Evolutionary conservation across 805 yeast genomes (phyloP).

Genomic region (Candida montana): DNA sequence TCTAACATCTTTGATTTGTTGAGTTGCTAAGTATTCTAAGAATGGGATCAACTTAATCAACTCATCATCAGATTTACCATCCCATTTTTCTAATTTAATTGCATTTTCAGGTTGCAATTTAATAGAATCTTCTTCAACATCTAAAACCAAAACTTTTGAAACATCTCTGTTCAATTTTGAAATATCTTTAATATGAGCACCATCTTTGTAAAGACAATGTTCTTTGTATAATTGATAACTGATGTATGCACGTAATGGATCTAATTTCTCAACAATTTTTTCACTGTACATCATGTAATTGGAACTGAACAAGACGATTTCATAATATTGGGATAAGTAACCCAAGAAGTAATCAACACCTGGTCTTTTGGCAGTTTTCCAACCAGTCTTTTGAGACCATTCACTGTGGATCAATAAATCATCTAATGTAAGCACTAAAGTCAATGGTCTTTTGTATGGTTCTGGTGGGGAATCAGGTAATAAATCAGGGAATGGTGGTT

Average conservation of each 20-base stretch:
- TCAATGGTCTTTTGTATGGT: slow-evolving; percentile 87
- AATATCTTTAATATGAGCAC: slow-evolving; percentile 84
- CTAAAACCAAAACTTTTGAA: slow-evolving; percentile 73
- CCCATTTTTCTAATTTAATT: slow-evolving; percentile 81
- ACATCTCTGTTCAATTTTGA: slow-evolving; percentile 87
- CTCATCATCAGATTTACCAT: slow-evolving; percentile 76
- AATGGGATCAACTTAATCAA: slow-evolving; percentile 82
- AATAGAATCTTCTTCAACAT: slow-evolving; percentile 66
- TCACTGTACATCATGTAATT: slow-evolving; percentile 84
- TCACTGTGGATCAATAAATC: slow-evolving; percentile 86
- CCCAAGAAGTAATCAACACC: slow-evolving; percentile 96
- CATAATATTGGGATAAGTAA: slow-evolving; percentile 91
- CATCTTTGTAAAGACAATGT: slow-evolving; percentile 81
- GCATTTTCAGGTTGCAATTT: slow-evolving; percentile 91
- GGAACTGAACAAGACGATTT: slow-evolving; percentile 84
- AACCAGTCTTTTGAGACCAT: slow-evolving; percentile 88
- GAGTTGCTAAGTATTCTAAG: slow-evolving; percentile 91
- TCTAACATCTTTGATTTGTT: slow-evolving; percentile 79
- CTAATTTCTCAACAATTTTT: slow-evolving; percentile 78
- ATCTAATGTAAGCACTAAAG: slow-evolving; percentile 84
- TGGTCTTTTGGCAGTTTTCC: slow-evolving; percentile 99
- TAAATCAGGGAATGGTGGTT: slow-evolving; percentile 89
- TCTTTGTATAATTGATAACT: slow-evolving; percentile 86
- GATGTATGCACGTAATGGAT: slow-evolving; percentile 86
- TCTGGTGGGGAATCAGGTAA: slow-evolving; percentile 90